Base-by-base conservation (phyloP, 2,329 filamentous ascomycete species). In the Stemphylium beticola region DNA sequence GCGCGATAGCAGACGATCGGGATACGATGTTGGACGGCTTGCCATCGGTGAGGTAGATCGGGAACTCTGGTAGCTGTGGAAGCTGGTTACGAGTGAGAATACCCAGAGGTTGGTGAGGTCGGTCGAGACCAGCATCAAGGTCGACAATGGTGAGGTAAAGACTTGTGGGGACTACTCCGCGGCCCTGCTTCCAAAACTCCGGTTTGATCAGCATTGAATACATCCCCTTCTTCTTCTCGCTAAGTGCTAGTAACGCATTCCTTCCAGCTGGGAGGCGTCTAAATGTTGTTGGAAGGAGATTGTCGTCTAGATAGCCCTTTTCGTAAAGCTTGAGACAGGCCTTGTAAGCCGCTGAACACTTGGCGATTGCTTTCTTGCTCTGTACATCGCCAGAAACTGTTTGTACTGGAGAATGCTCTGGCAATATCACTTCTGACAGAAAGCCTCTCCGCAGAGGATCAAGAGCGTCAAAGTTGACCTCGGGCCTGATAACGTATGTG, bases 291-390 rank as follows among this genome's bases (percentile, higher is more conserved):
- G 95, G 91, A 50, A 91, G 83, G 2, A 98, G 80, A 69, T 92
- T 79, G 0, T 87, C 82, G 68, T 97, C 85, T 4, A 99, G 79
- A 55, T 88, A 86, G 2, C 84, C 83, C 48, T 83, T 82, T 54
- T 85, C 80, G 42, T 88, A 81, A 14, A 99, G 81, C 57, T 86
- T 72, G 1, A 92, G 72, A 67, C 93, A 97, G 45, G 89, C 85
- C 67, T 92, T 85, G 71, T 93, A 98, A 0, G 95, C 93, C 3
- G 93, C 93, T 0, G 93, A 91, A 61, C 91, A 91, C 73, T 95
- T 96, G 4, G 95, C 93, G 15, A 89, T 77, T 26, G 87, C 82
- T 74, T 96, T 98, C 53, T 83, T 90, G 7, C 79, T 72, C 50
- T 88, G 85, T 0, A 85, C 77, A 7, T 77, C 79, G 4, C 95